Evolutionary conservation across 2,329 filamentous ascomycete species (phyloP).

Genomic region (Leptographium radiaticola): DNA sequence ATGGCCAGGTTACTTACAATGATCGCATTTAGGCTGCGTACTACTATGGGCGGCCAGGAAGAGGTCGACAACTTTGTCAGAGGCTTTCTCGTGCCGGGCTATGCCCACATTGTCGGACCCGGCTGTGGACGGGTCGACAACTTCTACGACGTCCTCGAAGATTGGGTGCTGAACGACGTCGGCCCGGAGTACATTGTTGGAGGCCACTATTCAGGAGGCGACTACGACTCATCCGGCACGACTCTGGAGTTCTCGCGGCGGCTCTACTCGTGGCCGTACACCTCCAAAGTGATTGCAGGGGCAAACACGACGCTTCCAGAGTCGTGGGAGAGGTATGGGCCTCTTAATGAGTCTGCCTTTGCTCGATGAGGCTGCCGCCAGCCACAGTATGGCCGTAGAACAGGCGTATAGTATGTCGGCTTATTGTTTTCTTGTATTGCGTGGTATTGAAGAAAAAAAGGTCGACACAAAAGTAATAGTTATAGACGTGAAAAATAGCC

Average conservation of each 20-base stretch:
- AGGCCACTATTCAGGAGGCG: neutral
- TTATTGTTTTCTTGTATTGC: no score
- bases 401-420: no score
- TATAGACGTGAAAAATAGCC: no score
- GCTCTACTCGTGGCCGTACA: neutral
- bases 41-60: neutral
- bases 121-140: neutral
- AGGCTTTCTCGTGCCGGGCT: neutral
- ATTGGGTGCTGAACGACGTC: neutral
- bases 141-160: neutral
- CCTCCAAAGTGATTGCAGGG: neutral
- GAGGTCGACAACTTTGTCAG: neutral
- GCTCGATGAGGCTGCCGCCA: neutral
- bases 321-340: neutral
- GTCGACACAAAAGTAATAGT: no score
- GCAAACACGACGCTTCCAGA: neutral
- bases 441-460: no score
- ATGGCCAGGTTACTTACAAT: neutral
- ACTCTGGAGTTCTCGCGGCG: neutral
- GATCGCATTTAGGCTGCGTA: neutral
- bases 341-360: neutral
- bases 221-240: neutral
- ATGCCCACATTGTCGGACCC: neutral
- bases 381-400: no score
- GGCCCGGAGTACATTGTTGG: neutral